Conservation (phyloP, 192 early-diverging fungal species). For the Backusella tarrabulga region DNA sequence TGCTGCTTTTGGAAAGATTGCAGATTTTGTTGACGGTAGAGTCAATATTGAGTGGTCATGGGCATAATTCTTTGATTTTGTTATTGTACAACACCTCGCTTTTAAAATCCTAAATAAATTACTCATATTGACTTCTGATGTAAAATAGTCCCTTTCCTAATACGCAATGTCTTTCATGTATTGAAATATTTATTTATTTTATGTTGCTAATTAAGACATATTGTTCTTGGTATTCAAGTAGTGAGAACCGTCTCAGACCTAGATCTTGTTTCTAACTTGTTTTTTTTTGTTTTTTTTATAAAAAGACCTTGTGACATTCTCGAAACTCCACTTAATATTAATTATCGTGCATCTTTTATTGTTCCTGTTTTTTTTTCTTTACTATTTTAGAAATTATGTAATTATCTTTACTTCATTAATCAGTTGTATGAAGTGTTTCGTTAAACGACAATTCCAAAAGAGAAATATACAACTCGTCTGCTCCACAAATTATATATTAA, state of each 20-base stretch:
- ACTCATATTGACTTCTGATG: background rate
- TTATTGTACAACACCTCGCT: background rate
- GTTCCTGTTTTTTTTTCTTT: background rate
- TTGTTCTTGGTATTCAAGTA: background rate
- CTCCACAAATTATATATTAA: background rate
- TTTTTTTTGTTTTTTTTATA: background rate
- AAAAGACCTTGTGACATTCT: background rate
- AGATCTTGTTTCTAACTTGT: background rate
- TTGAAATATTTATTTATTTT: background rate
- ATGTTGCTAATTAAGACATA: background rate
- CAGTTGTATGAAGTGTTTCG: background rate
- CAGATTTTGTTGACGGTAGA: constrained; percentile 24
- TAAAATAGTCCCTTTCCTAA: background rate
- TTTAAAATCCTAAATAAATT: background rate
- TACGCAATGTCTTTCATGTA: background rate
- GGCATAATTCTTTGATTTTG: background rate
- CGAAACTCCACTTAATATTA: background rate
- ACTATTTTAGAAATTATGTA: constrained; percentile 4
- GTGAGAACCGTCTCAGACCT: too few species aligned
- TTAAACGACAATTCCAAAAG: background rate
- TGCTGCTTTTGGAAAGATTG: constrained; percentile 42
- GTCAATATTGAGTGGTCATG: constrained; percentile 41
- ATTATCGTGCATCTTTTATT: background rate
- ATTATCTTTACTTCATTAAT: background rate
- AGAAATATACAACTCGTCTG: background rate